Evolutionary conservation across 345 rosid genomes (phyloP), one percentile per base, ranked within the genome.

Genomic region (Bruguiera sexangula): DNA sequence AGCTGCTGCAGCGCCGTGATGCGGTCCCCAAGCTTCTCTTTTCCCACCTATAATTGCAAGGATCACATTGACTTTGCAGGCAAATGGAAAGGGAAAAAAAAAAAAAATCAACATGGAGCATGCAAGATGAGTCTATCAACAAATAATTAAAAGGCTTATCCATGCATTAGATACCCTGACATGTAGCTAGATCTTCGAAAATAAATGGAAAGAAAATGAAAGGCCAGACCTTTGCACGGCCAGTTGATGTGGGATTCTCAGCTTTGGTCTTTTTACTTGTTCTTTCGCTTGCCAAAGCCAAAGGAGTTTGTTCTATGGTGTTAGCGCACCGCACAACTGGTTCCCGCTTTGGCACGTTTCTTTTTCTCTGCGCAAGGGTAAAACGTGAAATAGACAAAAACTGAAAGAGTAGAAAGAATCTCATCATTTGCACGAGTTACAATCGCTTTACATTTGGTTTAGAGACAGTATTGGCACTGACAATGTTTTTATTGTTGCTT

Each of bases 11-110:
- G 79, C 22, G 89, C 78, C 43, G 88, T 65, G 62, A 94, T 84
- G 81, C 96, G 74, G 68, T 94, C 96, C 48, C 99, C 99, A 9
- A 91, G 71, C 78, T 78, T 89, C 85, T 83, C 91, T 69, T 84
- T 91, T 74, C 83, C 86, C 34, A 68, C 83, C 92, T 88, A 66
- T 30, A 53, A 6, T 3, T 32, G 15, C 1, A 5, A 22, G 30
- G 74, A 39, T 4, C 9, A 57, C 50, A 30, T 29, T 36, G 68
- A 51, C 18, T 13, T 34, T 46, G 37, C 26, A 34, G 16, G 53
- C 39, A 63, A 16, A 6, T 61, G 34, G 24, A 13, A 16, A 37
- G 13, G 22, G 55, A n/a, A n/a, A 22, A 22, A 24, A 24, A 24
- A 24, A 62, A 30, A 29, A 62, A 30, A 37, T 22, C n/a, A 27